These are phyloP conservation scores for Populus alba DNA, from an alignment of 345 rosid genomes.

Conservation along the genomic window DNA sequence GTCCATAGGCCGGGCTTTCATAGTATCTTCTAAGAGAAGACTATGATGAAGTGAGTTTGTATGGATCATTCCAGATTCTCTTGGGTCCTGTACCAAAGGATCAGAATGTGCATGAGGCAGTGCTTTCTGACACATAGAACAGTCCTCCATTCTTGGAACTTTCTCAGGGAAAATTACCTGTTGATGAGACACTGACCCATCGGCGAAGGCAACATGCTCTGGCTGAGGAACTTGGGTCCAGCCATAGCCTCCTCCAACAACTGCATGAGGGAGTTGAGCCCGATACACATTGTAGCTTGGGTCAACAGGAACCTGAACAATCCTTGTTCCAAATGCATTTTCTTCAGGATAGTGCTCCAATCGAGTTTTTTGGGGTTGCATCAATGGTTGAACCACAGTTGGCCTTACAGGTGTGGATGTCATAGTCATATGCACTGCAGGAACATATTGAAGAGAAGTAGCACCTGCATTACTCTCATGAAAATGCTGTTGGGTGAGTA, in stretches of 20 bases:
- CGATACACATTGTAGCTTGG: constrained; percentile 41
- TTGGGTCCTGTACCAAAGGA: constrained; percentile 41
- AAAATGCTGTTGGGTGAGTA: constrained; percentile 40
- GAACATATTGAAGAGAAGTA: constrained; percentile 42
- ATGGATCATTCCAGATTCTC: constrained; percentile 26
- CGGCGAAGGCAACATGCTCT: constrained; percentile 44
- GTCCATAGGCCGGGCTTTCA: constrained; percentile 25
- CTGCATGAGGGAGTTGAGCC: constrained; percentile 28
- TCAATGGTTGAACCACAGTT: constrained; percentile 37
- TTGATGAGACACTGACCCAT: constrained; percentile 41
- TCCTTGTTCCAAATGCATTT: constrained; percentile 35
- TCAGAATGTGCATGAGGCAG: constrained; percentile 73
- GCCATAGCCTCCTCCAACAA: constrained; percentile 49
- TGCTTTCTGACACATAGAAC: constrained; percentile 59
- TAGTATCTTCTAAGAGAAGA: constrained; percentile 38
- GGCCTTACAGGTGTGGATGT: constrained; percentile 42
- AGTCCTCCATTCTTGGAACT: constrained; percentile 44
- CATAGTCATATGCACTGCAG: constrained; percentile 48
- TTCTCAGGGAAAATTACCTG: constrained; percentile 38
- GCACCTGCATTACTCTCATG: constrained; percentile 26
- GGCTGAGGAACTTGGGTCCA: constrained; percentile 44
- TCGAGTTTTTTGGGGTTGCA: constrained; percentile 42
- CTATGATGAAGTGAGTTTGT: constrained; percentile 43
- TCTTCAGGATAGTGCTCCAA: constrained; percentile 44
- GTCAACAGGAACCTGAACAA: constrained; percentile 52